phyloP scores from a whole-genome alignment of 1,139 yeast genomes.

The Blastobotrys capitulatus region DNA sequence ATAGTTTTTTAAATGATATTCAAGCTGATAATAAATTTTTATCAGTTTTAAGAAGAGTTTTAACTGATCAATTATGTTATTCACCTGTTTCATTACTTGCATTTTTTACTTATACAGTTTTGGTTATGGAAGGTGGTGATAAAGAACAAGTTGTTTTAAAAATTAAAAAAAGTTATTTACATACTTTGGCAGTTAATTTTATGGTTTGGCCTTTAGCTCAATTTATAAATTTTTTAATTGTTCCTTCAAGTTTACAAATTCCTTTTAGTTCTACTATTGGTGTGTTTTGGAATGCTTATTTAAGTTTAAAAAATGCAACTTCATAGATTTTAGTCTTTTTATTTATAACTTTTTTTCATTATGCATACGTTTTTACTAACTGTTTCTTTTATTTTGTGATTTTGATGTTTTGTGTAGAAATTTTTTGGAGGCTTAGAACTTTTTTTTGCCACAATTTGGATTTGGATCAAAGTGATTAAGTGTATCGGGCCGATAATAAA shows the following conservation, averaged over 20 bases:
- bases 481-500: too few species aligned
- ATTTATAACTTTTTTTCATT: background rate
- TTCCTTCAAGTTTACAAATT: conserved; percentile 78
- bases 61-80: conserved; percentile 83
- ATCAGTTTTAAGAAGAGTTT: conserved; percentile 76
- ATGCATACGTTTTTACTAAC: background rate
- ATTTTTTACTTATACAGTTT: conserved; percentile 80
- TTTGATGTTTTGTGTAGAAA: background rate
- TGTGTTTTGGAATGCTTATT: conserved; percentile 86
- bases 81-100: conserved; percentile 76
- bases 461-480: too few species aligned
- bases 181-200: conserved; percentile 73
- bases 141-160: conserved; percentile 58
- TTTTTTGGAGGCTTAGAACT: too few species aligned
- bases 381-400: background rate
- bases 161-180: conserved; percentile 59
- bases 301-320: conserved; percentile 62
- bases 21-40: conserved; percentile 71
- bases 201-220: conserved; percentile 96
- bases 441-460: too few species aligned
- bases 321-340: background rate
- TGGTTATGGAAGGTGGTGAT: conserved; percentile 72
- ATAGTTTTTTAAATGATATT: conserved; percentile 61
- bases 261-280: conserved; percentile 91
- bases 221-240: conserved; percentile 73